phyloP scores from a whole-genome alignment of 202 grass and related monocot genomes.

The Carex arenaria region DNA sequence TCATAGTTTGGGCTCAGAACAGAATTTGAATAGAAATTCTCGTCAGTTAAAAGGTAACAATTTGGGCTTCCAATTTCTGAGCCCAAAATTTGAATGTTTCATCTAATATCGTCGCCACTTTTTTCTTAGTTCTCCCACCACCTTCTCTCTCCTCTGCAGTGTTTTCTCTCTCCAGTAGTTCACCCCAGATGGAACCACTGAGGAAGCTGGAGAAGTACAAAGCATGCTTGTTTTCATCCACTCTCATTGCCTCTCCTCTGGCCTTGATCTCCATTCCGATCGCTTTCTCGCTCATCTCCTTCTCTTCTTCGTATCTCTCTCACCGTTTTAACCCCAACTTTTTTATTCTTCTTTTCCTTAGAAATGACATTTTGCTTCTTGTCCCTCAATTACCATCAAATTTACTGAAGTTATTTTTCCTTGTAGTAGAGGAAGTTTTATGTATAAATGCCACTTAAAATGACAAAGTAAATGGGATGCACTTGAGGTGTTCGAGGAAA shows the following conservation, averaged over 20 bases:
- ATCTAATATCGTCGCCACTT: too few species aligned
- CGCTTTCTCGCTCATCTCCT: conserved; percentile 76
- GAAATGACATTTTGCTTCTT: background rate
- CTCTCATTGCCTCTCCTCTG: conserved; percentile 35
- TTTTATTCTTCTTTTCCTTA: background rate
- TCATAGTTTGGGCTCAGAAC: too few species aligned
- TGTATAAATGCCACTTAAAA: background rate
- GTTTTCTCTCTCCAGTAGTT: background rate
- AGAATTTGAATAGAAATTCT: too few species aligned
- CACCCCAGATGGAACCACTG: conserved; percentile 55
- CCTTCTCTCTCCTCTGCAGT: too few species aligned
- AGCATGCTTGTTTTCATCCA: conserved; percentile 56
- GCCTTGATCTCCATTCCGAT: conserved; percentile 19
- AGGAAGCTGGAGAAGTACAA: conserved; percentile 60
- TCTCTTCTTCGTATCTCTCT: conserved; percentile 28
- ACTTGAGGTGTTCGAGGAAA: background rate
- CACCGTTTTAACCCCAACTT: background rate
- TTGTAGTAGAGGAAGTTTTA: background rate
- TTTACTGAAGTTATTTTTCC: background rate
- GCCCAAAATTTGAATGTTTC: too few species aligned
- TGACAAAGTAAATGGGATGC: background rate
- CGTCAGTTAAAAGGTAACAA: too few species aligned
- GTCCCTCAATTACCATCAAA: background rate
- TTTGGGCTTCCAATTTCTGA: too few species aligned
- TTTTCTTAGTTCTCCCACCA: too few species aligned